A percentile compares a stretch with the other conserved stretches of the same genome.
Evolutionary conservation across 345 rosid species (phyloP).

Genomic region (Populus tremula): DNA sequence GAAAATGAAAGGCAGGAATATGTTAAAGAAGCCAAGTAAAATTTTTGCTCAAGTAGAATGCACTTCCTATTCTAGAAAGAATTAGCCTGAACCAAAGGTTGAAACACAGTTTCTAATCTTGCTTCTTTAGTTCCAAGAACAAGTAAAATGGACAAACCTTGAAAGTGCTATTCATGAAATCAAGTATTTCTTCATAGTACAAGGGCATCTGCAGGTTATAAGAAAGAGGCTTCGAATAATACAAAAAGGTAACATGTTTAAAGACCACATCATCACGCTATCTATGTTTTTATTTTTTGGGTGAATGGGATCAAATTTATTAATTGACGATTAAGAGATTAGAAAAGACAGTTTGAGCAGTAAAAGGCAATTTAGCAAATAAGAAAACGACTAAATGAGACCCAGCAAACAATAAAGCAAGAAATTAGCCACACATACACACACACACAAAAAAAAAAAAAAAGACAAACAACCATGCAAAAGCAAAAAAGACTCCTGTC

Average conservation of each 20-base stretch:
- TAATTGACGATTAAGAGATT: not conserved
- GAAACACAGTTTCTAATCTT: not conserved
- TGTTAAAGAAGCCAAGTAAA: not conserved
- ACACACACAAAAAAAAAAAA: too few relatives aligned
- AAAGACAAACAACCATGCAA: not conserved
- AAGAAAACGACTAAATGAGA: not conserved
- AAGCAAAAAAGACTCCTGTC: not conserved
- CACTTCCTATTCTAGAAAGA: not conserved
- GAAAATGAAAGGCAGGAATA: not conserved
- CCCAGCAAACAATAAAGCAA: not conserved
- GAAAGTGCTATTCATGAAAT: not conserved
- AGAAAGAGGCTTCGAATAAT: not conserved
- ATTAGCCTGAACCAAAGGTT: not conserved
- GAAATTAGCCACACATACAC: not conserved
- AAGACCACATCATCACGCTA: not conserved
- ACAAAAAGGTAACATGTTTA: not conserved
- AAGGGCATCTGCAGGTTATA: not conserved
- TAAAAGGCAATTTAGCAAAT: not conserved
- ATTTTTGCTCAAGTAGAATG: not conserved
- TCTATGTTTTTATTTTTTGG: not conserved
- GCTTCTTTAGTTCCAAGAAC: not conserved
- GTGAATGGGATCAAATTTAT: not conserved
- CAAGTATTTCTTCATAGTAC: not conserved
- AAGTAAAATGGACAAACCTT: not conserved
- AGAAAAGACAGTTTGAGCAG: not conserved